phyloP scores from a whole-genome alignment of 345 rosid genomes.

The Populus ilicifolia region DNA sequence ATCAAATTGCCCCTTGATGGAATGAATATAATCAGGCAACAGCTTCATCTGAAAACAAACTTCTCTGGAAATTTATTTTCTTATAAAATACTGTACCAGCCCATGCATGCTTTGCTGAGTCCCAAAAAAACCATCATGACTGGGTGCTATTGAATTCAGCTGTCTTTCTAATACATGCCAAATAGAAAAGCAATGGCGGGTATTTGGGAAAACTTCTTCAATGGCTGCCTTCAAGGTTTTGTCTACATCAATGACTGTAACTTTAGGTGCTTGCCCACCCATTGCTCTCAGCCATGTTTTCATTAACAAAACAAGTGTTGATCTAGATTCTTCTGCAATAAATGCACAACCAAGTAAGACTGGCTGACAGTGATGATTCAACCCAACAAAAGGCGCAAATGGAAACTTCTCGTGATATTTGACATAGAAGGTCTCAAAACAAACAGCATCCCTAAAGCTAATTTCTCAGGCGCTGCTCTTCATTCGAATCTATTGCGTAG shows the following conservation, averaged over 20 bases:
- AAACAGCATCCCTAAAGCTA: conserved; percentile 25
- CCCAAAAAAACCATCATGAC: conserved; percentile 45
- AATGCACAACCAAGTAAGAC: conserved; percentile 27
- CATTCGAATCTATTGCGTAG: conserved; percentile 28
- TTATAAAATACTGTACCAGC: conserved; percentile 36
- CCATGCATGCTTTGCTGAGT: conserved; percentile 53
- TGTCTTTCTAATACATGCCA: conserved; percentile 35
- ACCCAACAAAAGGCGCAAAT: conserved; percentile 25
- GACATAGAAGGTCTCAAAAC: conserved; percentile 27
- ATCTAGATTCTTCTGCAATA: conserved; percentile 17
- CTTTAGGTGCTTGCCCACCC: conserved; percentile 29
- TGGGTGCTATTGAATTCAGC: conserved; percentile 38
- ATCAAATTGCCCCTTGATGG: conserved; percentile 48
- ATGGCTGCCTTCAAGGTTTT: conserved; percentile 24
- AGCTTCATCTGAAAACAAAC: conserved; percentile 1
- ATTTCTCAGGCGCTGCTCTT: conserved; percentile 23
- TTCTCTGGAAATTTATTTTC: neutral
- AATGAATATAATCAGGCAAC: neutral
- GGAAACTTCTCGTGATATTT: conserved; percentile 27
- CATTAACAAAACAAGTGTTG: conserved; percentile 22
- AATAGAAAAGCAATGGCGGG: conserved; percentile 26
- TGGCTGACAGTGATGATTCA: conserved; percentile 29
- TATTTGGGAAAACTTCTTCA: conserved; percentile 19
- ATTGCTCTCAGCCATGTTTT: conserved; percentile 31
- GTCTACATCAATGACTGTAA: conserved; percentile 20